Evolutionary conservation across 352 stramenopile genomes (phyloP).

Genomic region (Pythium utonaiense): DNA sequence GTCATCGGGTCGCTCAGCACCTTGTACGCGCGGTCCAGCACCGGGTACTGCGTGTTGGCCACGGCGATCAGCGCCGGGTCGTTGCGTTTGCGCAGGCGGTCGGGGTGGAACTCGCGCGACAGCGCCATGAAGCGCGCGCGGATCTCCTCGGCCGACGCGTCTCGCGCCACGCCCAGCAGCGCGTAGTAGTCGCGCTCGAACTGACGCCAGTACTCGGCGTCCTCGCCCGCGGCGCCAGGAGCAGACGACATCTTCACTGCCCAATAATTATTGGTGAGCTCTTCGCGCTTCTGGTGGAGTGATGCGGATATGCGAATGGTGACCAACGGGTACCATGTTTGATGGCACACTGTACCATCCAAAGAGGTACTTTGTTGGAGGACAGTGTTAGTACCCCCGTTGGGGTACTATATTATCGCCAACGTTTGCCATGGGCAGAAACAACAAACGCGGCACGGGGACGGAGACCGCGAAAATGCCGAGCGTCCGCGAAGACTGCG

Average conservation of each 20-base stretch:
- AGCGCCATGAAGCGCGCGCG: constrained; percentile 62
- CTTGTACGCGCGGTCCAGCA: constrained; percentile 82
- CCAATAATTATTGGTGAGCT: not conserved
- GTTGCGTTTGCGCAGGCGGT: constrained; percentile 48
- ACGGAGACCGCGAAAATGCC: constrained; percentile 21
- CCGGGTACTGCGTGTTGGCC: constrained; percentile 73
- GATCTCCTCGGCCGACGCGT: constrained; percentile 61
- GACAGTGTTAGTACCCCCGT: not conserved
- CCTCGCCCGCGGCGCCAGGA: constrained; percentile 9
- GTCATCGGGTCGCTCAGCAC: constrained; percentile 66
- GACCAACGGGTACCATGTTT: not conserved
- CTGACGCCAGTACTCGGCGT: constrained; percentile 42
- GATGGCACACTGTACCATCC: not conserved
- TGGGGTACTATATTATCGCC: not conserved
- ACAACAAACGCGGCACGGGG: not conserved
- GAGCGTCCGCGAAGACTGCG: constrained; percentile 71
- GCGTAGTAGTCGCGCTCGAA: constrained; percentile 84
- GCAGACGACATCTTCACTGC: not conserved
- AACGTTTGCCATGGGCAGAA: not conserved
- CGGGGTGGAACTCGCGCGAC: constrained; percentile 84
- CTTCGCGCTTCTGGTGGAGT: not conserved
- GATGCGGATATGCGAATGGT: constrained; percentile 3
- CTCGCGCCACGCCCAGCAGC: constrained; percentile 59
- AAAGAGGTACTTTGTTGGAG: not conserved
- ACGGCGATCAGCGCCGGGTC: constrained; percentile 52